Evolutionary conservation across 768 basidiomycete species (phyloP).

Genomic region (Cyathus striatus): DNA sequence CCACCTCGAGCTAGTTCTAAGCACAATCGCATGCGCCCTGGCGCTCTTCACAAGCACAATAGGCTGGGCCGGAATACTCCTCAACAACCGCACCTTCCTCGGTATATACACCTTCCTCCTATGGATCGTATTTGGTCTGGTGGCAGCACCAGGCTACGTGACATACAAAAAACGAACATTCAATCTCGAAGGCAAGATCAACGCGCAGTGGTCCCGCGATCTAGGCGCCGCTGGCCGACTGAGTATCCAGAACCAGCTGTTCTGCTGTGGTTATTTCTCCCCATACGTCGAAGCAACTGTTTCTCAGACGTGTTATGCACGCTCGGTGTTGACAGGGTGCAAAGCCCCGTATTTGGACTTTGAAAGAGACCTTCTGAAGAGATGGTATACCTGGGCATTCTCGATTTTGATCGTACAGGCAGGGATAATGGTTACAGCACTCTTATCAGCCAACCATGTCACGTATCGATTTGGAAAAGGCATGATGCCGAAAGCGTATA

Average conservation of each 20-base stretch:
- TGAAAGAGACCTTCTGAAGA: conserved; percentile 44
- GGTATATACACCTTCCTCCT: conserved; percentile 72
- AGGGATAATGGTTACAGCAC: conserved; percentile 51
- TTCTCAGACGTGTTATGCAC: conserved; percentile 67
- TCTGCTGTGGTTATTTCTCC: conserved; percentile 77
- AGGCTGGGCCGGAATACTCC: conserved; percentile 78
- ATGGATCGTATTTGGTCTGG: conserved; percentile 70
- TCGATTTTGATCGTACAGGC: conserved; percentile 66
- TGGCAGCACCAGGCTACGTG: conserved; percentile 75
- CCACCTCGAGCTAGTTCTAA: conserved; percentile 58
- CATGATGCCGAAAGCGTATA: conserved; percentile 81
- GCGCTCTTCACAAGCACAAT: conserved; percentile 64
- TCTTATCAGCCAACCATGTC: conserved; percentile 77
- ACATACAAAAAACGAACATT: conserved; percentile 59
- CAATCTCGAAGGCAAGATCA: conserved; percentile 74
- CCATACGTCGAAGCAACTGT: conserved; percentile 79
- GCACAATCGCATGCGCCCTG: conserved; percentile 58
- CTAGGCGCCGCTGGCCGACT: conserved; percentile 56
- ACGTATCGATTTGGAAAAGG: conserved; percentile 87
- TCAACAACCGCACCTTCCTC: conserved; percentile 84
- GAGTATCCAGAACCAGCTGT: conserved; percentile 66
- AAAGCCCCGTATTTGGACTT: conserved; percentile 58
- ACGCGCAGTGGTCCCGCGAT: conserved; percentile 62
- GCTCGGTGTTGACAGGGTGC: conserved; percentile 69
- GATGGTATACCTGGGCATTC: conserved; percentile 66